Percentiles rank a stretch among this genome's conserved stretches.
phyloP scores from a whole-genome alignment of 805 yeast genomes.

The Candida tibetensis region DNA sequence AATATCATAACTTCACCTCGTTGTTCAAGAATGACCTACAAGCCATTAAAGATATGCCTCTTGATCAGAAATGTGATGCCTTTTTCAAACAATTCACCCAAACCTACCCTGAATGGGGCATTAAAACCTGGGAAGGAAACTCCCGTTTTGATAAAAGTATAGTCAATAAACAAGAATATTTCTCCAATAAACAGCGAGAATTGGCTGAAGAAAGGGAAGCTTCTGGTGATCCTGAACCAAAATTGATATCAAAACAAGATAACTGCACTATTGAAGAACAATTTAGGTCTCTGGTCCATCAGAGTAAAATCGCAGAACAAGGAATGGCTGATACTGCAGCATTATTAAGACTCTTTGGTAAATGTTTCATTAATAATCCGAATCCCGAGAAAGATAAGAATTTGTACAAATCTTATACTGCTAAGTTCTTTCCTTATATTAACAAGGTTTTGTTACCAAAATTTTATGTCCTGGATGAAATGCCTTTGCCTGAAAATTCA shows the following conservation, averaged over 20 bases:
- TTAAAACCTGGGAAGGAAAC: slow-evolving; percentile 9
- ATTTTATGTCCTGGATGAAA: slow-evolving; percentile 15
- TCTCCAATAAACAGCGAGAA: slow-evolving; percentile 2
- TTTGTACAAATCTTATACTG: slow-evolving; percentile 16
- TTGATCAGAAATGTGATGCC: slow-evolving; percentile 22
- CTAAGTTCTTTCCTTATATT: slow-evolving; percentile 29
- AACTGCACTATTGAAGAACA: slow-evolving; percentile 16
- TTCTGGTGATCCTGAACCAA: slow-evolving; percentile 4
- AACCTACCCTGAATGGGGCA: slow-evolving; percentile 22
- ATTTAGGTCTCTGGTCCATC: slow-evolving; percentile 14
- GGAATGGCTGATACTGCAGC: slow-evolving; percentile 32
- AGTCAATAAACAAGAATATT: slow-evolving; percentile 17
- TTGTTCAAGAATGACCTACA: slow-evolving; percentile 6
- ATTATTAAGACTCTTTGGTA: slow-evolving; percentile 27
- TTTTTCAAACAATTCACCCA: slow-evolving; percentile 22
- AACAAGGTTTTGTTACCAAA: slow-evolving; percentile 19
- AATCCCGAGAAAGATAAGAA: slow-evolving; percentile 5
- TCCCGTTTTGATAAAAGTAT: slow-evolving; percentile 19
- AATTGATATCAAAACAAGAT: slow-evolving; percentile 12
- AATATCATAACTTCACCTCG: slow-evolving; percentile 17
- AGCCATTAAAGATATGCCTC: slow-evolving; percentile 9
- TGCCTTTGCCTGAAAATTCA: slow-evolving; percentile 6
- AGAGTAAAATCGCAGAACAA: slow-evolving; percentile 18
- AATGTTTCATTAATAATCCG: slow-evolving; percentile 23
- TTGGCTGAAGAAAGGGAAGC: not conserved